Base-by-base conservation (phyloP, 1,284 basidiomycete species). In the Ustilago crameri region DNA sequence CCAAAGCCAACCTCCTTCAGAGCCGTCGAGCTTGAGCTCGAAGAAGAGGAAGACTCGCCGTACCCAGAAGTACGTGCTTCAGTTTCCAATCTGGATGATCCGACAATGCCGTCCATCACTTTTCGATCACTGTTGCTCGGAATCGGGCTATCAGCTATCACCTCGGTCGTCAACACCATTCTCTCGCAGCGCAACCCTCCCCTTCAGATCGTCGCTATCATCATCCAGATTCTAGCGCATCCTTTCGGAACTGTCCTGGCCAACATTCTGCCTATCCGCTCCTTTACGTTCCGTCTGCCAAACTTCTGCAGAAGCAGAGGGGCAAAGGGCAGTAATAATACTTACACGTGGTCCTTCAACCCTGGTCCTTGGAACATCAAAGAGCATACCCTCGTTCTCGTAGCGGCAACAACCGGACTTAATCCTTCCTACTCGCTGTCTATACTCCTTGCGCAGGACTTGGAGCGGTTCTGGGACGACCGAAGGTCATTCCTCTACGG, bases 391-490 rank as follows among this genome's bases (percentile, higher is more conserved):
- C 55, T 81, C 17, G 66, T 81, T 42, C 55, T 68, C 2, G 45
- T 71, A 5, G 62, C 68, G 10, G 62, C 68, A 5, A 71, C 62
- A 10, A 71, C 68, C 7, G 62, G 68, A 7, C 58, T 72, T 24
- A 72, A 67, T 26, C 58, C 58, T 24, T 61, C 69, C 9, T 72
- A 72, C 38, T 63, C 78, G 88, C 89, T 34, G 88, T 90, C 4
- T 89, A 92, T 93, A 46, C 66, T 85, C 38, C 45, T 83, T 45
- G 71, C 78, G 17, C 83, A 84, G 51, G 72, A 73, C 32, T 63
- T 84, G 32, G 76, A 79, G 1, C 60, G 73, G 9, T 84, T 83
- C 63, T 85, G 81, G 74, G 78, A 82, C 52, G 78, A 83, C 56
- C 37, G 67, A 1, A 84, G 83, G 73, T 82, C 84, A 2, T 65